Evolutionary conservation across 306 rosid genomes (phyloP).

Genomic region (Echinosophora koreensis): DNA sequence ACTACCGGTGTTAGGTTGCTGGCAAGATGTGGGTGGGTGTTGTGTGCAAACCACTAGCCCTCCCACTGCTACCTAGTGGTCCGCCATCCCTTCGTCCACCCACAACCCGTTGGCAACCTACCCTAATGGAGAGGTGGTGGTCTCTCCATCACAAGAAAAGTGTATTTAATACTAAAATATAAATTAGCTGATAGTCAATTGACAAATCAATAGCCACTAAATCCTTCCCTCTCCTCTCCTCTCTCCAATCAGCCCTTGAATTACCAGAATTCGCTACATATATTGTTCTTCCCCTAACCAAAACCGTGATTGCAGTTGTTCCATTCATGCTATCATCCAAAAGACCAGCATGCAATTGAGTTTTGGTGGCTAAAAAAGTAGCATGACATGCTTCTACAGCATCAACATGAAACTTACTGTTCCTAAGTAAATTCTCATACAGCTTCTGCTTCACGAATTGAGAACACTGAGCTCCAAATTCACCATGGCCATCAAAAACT

Average conservation of each 20-base stretch:
- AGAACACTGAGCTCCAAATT: constrained; percentile 88
- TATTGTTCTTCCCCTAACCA: constrained; percentile 84
- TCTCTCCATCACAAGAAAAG: no score
- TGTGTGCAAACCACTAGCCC: no score
- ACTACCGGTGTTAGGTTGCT: no score
- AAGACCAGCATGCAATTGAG: constrained; percentile 71
- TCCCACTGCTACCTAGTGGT: no score
- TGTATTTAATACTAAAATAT: no score
- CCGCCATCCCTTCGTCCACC: no score
- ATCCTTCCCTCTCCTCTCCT: constrained; percentile 66
- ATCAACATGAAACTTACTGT: constrained; percentile 64
- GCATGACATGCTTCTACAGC: constrained; percentile 87
- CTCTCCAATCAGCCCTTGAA: constrained; percentile 90
- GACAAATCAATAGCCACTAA: constrained; percentile 94
- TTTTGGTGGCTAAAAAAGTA: constrained; percentile 75
- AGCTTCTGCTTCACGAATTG: constrained; percentile 83
- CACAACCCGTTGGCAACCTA: no score
- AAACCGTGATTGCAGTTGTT: constrained; percentile 84
- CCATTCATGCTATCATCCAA: constrained; percentile 98
- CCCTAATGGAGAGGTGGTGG: no score
- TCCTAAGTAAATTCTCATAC: constrained; percentile 89
- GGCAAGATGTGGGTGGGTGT: no score
- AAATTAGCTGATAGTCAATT: constrained; percentile 46
- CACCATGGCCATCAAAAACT: constrained; percentile 97
- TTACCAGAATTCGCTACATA: constrained; percentile 92